Evolutionary conservation across 140 eudicot species (phyloP).

Genomic region (Ambrosia hybrid): DNA sequence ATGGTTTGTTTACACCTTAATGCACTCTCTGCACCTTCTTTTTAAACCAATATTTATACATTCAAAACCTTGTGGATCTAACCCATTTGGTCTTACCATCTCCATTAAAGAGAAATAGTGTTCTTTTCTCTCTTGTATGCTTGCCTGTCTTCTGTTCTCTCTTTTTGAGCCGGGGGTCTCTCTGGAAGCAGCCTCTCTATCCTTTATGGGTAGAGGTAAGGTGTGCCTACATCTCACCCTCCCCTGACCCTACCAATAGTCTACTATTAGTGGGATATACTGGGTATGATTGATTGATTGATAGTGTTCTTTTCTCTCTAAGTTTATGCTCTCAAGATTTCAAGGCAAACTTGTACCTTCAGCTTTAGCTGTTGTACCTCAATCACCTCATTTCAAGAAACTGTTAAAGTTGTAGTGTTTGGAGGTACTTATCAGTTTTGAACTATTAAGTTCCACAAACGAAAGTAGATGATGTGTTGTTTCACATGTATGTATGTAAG

Average conservation of each 20-base stretch:
- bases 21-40: conserved; percentile 55
- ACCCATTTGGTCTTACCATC: conserved; percentile 43
- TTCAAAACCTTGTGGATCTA: conserved; percentile 50
- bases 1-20: conserved; percentile 44
- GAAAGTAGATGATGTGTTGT: conserved; percentile 49
- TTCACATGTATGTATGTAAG: conserved; percentile 48
- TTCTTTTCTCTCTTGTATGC: conserved; percentile 16
- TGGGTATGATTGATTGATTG: too few species aligned
- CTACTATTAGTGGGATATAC: too few species aligned
- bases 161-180: too few species aligned
- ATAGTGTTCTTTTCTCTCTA: too few species aligned
- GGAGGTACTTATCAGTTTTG: too few species aligned
- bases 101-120: conserved; percentile 21
- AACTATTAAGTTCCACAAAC: too few species aligned
- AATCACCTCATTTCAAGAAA: conserved; percentile 22
- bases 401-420: conserved; percentile 15
- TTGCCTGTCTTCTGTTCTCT: too few species aligned
- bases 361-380: conserved; percentile 23
- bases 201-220: too few species aligned
- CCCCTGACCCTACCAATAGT: too few species aligned
- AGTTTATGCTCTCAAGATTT: conserved; percentile 38
- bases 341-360: conserved; percentile 45
- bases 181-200: too few species aligned
- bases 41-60: conserved; percentile 39
- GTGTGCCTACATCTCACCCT: too few species aligned